Evolutionary conservation across 371 early-diverging fungal species (phyloP).

Genomic region (Mortierella sp.): DNA sequence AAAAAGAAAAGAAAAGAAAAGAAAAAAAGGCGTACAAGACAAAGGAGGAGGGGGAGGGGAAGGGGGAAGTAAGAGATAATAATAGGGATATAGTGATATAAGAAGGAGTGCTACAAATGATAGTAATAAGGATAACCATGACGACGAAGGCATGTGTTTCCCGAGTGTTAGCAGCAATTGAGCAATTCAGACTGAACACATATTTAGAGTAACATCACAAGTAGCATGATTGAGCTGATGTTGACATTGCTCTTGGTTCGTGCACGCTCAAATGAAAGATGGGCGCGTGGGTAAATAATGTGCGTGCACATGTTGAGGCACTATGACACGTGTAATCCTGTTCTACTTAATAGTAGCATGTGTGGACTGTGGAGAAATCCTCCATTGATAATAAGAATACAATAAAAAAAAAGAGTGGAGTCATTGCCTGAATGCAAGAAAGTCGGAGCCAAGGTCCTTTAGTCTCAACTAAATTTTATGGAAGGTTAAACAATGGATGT

Average conservation of each 20-base stretch:
- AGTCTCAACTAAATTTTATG: background rate
- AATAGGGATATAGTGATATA: too few species aligned
- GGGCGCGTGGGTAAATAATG: too few species aligned
- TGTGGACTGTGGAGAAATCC: slow-evolving; percentile 12
- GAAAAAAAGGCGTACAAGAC: too few species aligned
- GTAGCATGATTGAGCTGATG: slow-evolving; percentile 7
- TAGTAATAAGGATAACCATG: too few species aligned
- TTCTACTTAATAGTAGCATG: background rate
- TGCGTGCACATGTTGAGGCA: background rate
- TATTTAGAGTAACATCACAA: too few species aligned
- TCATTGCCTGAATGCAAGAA: background rate
- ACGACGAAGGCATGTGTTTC: too few species aligned
- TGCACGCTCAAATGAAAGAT: background rate
- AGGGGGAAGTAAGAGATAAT: too few species aligned
- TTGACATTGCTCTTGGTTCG: background rate
- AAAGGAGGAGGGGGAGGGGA: too few species aligned
- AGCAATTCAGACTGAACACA: too few species aligned
- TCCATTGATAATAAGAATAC: background rate
- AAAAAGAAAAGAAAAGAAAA: too few species aligned
- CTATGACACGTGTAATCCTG: slow-evolving; percentile 16
- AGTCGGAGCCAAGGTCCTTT: background rate
- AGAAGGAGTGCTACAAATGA: too few species aligned
- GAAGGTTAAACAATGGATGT: background rate
- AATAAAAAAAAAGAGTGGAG: background rate
- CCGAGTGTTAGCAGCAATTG: too few species aligned